Base-by-base conservation (phyloP, 2,329 filamentous ascomycete genomes). In the Lomentospora prolificans region DNA sequence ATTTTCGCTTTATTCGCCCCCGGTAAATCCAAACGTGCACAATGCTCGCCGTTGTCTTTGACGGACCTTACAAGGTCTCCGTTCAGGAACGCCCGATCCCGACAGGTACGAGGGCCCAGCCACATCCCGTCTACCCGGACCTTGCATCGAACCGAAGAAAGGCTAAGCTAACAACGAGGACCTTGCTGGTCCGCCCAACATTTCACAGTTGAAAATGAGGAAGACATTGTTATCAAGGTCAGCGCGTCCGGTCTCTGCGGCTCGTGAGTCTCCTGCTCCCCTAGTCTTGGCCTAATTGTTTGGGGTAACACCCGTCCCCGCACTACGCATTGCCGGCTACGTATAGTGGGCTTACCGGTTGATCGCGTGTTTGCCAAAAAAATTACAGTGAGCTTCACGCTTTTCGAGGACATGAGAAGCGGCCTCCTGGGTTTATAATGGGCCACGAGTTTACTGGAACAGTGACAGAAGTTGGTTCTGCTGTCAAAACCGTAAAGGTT, bases 41-140 rank as follows among this genome's bases (percentile, higher is more conserved):
- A 64, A 96, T 96, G 91, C 87, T 88, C 69, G 90, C 90, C 28
- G 89, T 96, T 28, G 81, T 96, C 55, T 95, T 96, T 72, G 85
- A 92, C 59, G 89, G 86, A 2, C 86, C 87, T 3, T 77, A 80
- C 64, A 83, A 88, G 65, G 78, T 95, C 55, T 85, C 80, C 1
- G 71, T 96, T 56, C 86, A 95, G 71, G 82, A 94, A 58, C 80
- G 89, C 19, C 90, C 90, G 0, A 78, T 92, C 10, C 91, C 91
- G 1, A 79, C 81, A 61, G 78, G 77, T 69, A 62, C 55, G 61
- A 12, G 7, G 50, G 41, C n/a, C 24, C 24, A 50, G n/a, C 33
- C n/a, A n/a, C n/a, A n/a, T n/a, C n/a, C n/a, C n/a, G n/a, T n/a
- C n/a, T n/a, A n/a, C n/a, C n/a, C 25, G 30, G 6, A 12, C 30